Conservation (phyloP, 768 basidiomycete genomes). For the Fistulinella prunicolor region DNA sequence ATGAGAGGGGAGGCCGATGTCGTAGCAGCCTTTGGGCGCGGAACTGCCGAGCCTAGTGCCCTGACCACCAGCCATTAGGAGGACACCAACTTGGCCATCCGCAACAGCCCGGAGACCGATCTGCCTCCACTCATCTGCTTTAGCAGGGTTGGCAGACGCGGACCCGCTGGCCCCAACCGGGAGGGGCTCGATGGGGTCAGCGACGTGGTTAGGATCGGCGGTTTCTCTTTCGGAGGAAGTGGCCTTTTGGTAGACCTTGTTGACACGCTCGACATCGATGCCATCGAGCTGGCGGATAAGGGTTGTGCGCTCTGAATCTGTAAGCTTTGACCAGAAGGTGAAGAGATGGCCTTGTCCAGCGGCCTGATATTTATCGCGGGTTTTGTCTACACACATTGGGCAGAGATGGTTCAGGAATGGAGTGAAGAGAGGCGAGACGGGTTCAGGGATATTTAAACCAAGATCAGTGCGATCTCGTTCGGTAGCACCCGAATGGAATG, state of each 20-base stretch:
- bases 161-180: constrained; percentile 74
- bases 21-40: constrained; percentile 97
- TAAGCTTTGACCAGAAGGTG: constrained; percentile 77
- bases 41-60: constrained; percentile 90
- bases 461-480: constrained; percentile 5
- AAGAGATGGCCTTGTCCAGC: constrained; percentile 90
- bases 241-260: constrained; percentile 80
- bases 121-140: constrained; percentile 69
- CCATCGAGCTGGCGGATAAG: constrained; percentile 70
- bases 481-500: constrained; percentile 20
- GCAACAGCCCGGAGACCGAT: constrained; percentile 81
- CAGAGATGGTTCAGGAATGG: background rate
- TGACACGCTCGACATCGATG: constrained; percentile 89
- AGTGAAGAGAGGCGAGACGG: background rate
- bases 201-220: constrained; percentile 35
- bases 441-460: constrained; percentile 12
- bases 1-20: constrained; percentile 90
- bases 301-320: constrained; percentile 55
- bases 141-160: constrained; percentile 48
- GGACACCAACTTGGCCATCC: constrained; percentile 83
- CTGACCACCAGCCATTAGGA: constrained; percentile 98
- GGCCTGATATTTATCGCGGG: constrained; percentile 63
- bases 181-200: constrained; percentile 72
- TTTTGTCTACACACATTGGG: constrained; percentile 53
- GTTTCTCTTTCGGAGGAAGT: constrained; percentile 59